These are phyloP conservation scores for Hypoxylon sp. DNA, from an alignment of 2,329 filamentous ascomycete species.

Conservation along the genomic window DNA sequence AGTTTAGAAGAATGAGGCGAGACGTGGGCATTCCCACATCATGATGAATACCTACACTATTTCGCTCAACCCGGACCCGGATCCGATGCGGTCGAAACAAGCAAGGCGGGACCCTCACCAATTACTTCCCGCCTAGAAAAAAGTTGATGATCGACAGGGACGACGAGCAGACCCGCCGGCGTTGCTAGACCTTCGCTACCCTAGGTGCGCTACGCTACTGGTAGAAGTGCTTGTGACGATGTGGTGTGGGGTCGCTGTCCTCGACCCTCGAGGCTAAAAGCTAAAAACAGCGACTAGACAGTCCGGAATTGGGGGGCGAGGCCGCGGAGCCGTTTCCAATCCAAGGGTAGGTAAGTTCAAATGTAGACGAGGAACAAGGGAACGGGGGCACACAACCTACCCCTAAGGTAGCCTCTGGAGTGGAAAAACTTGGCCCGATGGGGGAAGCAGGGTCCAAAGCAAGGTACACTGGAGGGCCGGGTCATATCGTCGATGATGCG, in stretches of 20 bases:
- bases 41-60: slow-evolving; percentile 13
- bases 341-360: background rate
- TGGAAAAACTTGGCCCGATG: slow-evolving; percentile 10
- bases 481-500: slow-evolving; percentile 23
- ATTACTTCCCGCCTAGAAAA: slow-evolving; percentile 17
- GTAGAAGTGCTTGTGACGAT: slow-evolving; percentile 19
- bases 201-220: slow-evolving; percentile 6
- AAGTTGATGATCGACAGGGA: slow-evolving; percentile 38
- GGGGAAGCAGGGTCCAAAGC: slow-evolving; percentile 10
- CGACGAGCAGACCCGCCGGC: slow-evolving; percentile 19
- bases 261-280: background rate
- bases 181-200: background rate
- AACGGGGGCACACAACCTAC: background rate
- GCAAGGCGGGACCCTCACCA: background rate
- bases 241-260: background rate
- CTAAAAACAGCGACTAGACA: background rate
- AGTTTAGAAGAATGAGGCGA: background rate
- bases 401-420: background rate
- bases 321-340: too few species aligned
- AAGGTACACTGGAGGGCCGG: slow-evolving; percentile 1
- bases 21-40: slow-evolving; percentile 20
- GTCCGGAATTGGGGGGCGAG: too few species aligned
- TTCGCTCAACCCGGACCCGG: background rate
- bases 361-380: background rate
- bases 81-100: background rate